Evolutionary conservation across 2,329 filamentous ascomycete species (phyloP), one percentile per base, ranked within the genome.

Genomic region (Penicillium sp.): DNA sequence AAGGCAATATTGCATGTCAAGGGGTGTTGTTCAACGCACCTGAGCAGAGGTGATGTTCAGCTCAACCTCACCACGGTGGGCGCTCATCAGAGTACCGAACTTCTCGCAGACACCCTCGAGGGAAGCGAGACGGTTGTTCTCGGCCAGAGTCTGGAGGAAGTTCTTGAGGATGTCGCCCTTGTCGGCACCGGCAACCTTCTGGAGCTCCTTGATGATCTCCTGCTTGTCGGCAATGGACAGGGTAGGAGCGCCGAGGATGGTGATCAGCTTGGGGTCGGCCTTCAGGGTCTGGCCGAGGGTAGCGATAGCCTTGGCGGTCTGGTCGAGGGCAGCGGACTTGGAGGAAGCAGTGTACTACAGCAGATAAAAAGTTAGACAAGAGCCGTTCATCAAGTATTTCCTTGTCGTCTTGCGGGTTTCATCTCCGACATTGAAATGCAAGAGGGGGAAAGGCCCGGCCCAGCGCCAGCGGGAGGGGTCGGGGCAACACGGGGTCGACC

Each of bases 41-140:
- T 91, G 85, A 79, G 95, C 95, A 80, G 91, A 95, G 74, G 91
- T 97, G 73, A 99, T 91, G 68, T 85, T 88, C 82, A 98, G 84
- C 86, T 99, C 95, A 72, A 98, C 85, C 89, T 99, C 95, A 68
- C 95, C 95, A 71, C 88, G 89, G 72, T 92, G 85, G 69, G 95
- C 95, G 74, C 92, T 88, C 85, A 98, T 96, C 75, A 99, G 83
- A 77, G 89, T 85, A 70, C 78, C 85, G 76, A 97, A 99, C 87
- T 98, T 97, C 77, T 91, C 87, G 78, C 88, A 89, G 67, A 98
- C 90, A 72, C 89, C 89, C 80, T 89, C 85, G 66, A 99, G 86
- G 66, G 95, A 84, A 68, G 89, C 88, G 71, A 99, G 85, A 71
- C 95, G 88, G 88, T 99, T 99, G 89, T 99, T 96, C 84, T 95